Evolutionary conservation across 805 yeast genomes (phyloP).

Genomic region (Millerago galiae): DNA sequence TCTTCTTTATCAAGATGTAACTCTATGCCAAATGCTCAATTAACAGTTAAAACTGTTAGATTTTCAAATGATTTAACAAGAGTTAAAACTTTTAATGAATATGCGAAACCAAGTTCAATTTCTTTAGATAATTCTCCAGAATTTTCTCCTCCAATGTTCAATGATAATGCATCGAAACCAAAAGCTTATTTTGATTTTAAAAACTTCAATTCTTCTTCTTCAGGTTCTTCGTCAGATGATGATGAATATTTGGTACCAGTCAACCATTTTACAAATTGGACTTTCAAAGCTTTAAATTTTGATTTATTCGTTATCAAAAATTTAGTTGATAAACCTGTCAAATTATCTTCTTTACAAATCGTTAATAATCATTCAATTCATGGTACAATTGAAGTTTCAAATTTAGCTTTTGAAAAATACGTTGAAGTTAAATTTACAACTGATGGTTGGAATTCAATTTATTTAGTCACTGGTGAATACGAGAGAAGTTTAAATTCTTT

Average conservation of each 20-base stretch:
- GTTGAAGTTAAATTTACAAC: slow-evolving; percentile 41
- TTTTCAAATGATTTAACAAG: slow-evolving; percentile 57
- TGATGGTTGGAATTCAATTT: slow-evolving; percentile 44
- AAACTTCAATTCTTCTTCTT: slow-evolving; percentile 8
- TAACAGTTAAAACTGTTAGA: slow-evolving; percentile 45
- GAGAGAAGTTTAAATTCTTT: slow-evolving; percentile 16
- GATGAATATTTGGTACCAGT: slow-evolving; percentile 15
- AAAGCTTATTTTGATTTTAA: slow-evolving; percentile 22
- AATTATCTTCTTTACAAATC: slow-evolving; percentile 32
- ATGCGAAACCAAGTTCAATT: slow-evolving; percentile 57
- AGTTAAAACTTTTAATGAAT: slow-evolving; percentile 57
- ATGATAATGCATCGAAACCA: slow-evolving; percentile 6
- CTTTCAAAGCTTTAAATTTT: slow-evolving; percentile 14
- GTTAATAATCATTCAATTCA: slow-evolving; percentile 34
- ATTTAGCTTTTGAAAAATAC: slow-evolving; percentile 33
- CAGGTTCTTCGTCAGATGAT: slow-evolving; percentile 15
- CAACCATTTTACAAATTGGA: slow-evolving; percentile 15
- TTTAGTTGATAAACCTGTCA: slow-evolving; percentile 25
- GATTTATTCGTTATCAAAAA: slow-evolving; percentile 12
- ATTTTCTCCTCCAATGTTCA: slow-evolving; percentile 12
- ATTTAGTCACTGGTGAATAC: slow-evolving; percentile 29
- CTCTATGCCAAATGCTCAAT: slow-evolving; percentile 39
- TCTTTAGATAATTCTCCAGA: slow-evolving; percentile 49
- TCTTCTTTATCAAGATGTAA: slow-evolving; percentile 32
- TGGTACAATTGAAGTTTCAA: slow-evolving; percentile 35